Evolutionary conservation across 1,284 basidiomycete species (phyloP), one percentile per base, ranked within the genome.

Genomic region (Trametes hirsuta): DNA sequence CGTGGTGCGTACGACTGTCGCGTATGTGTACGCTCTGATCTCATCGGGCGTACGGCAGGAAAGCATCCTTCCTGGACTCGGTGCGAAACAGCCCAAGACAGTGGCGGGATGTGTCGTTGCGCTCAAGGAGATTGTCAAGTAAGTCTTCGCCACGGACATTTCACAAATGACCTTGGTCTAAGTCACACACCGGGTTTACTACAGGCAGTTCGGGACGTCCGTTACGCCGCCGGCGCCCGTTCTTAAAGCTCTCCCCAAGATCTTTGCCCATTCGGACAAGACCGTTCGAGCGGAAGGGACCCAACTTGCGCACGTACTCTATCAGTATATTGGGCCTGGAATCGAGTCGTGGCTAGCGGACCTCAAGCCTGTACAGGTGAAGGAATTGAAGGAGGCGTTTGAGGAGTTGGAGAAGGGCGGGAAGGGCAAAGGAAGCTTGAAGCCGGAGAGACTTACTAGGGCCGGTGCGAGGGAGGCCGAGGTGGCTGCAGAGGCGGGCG

Each of bases 341-440:
- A 90, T 99, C 61, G 89, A 95, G 56, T 86, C 95, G 46, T 94
- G 90, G 76, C 79, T 99, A 10, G 79, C 86, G n/a, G 93, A 97
- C 66, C 83, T 99, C 63, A 99, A 99, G 74, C 95, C 97, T 0
- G 95, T 99, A n/a, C 97, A 99, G 75, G 88, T 96, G 45, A 96
- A 98, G 73, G 97, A 99, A 71, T 76, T 99, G 61, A 94, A 94
- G 69, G 96, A 97, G 71, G 83, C 87, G 0, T 99, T 98, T 70
- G 93, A 93, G 64, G 78, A 75, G 34, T 82, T 97, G 79, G 95
- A 97, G 69, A 87, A 85, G 50, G 87, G 90, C 36, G 91, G 90
- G 1, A 90, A 89, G 66, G 93, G 93, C 0, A 91, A 91, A 64
- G 95, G 95, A 2, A 82, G 82, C 1, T 76, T 94, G 40, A 93